Evolutionary conservation across 169 alveolate species (phyloP).

Genomic region (Cytauxzoon felis): DNA sequence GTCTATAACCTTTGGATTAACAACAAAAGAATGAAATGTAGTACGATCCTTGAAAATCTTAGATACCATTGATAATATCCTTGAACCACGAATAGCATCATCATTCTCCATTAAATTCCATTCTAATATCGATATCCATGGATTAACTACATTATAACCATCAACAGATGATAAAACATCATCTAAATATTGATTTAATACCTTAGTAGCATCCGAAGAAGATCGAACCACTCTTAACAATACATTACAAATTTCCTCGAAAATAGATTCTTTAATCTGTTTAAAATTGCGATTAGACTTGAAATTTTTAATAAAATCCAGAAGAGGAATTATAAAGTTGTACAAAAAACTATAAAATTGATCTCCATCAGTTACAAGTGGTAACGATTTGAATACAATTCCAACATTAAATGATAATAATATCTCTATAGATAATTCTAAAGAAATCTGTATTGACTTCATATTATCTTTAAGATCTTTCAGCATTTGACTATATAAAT

Average conservation of each 20-base stretch:
- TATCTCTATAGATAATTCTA: slow-evolving; percentile 49
- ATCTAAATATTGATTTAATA: slow-evolving; percentile 13
- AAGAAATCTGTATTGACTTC: slow-evolving; percentile 22
- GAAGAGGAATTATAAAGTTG: slow-evolving; percentile 35
- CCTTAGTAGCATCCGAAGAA: slow-evolving; percentile 22
- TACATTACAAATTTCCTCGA: slow-evolving; percentile 35
- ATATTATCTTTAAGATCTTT: background rate
- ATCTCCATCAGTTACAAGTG: slow-evolving; percentile 14
- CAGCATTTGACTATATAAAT: slow-evolving; percentile 10
- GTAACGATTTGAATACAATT: background rate
- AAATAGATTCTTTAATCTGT: background rate
- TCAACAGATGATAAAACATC: slow-evolving; percentile 12
- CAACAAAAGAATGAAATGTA: slow-evolving; percentile 39
- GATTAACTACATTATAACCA: slow-evolving; percentile 21
- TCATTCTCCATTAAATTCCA: slow-evolving; percentile 51
- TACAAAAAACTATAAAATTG: slow-evolving; percentile 15
- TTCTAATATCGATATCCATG: slow-evolving; percentile 42
- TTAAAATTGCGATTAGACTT: slow-evolving; percentile 7
- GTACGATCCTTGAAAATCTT: slow-evolving; percentile 14
- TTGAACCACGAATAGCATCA: slow-evolving; percentile 22
- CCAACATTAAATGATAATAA: background rate
- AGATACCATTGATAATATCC: slow-evolving; percentile 30
- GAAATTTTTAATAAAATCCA: slow-evolving; percentile 11
- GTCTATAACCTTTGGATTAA: slow-evolving; percentile 24
- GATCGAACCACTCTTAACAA: slow-evolving; percentile 41